Percentiles rank a stretch among this genome's conserved stretches.
phyloP scores from a whole-genome alignment of 768 basidiomycete species.

The Panaeolus papilionaceus region DNA sequence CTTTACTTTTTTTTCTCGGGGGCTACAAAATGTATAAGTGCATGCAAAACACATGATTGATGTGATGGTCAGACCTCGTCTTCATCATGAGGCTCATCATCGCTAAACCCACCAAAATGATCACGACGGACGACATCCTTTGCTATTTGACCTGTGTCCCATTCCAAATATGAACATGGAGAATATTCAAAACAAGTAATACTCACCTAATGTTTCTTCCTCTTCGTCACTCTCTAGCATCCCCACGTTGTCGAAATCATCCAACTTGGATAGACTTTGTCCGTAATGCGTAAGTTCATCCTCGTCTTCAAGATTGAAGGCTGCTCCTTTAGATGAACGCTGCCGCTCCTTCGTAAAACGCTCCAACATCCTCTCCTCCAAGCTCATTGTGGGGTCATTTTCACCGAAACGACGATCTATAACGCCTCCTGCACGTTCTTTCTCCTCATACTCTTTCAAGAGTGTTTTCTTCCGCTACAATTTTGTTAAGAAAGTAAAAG shows the following conservation, averaged over 20 bases:
- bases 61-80: conserved; percentile 43
- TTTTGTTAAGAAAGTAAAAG: conserved; percentile 19
- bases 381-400: conserved; percentile 88
- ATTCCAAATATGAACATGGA: not conserved
- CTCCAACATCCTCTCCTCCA: conserved; percentile 97
- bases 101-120: conserved; percentile 90
- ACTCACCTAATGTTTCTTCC: conserved; percentile 49
- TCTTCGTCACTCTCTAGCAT: conserved; percentile 68
- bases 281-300: conserved; percentile 93
- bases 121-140: conserved; percentile 65
- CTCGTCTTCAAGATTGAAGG: conserved; percentile 93
- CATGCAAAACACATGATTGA: conserved; percentile 5
- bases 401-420: conserved; percentile 97
- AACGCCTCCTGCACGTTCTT: conserved; percentile 85
- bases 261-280: conserved; percentile 82
- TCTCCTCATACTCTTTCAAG: conserved; percentile 86
- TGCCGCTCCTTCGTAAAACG: conserved; percentile 94
- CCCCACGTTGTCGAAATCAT: conserved; percentile 81
- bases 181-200: not conserved
- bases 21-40: conserved; percentile 51
- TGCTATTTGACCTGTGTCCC: conserved; percentile 66
- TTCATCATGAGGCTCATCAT: conserved; percentile 63
- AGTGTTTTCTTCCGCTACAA: conserved; percentile 84
- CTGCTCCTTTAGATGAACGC: conserved; percentile 70
- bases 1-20: conserved; percentile 86